These are phyloP conservation scores for Dichotomocladium elegans DNA, from an alignment of 371 early-diverging fungal genomes.

Conservation along the genomic window DNA sequence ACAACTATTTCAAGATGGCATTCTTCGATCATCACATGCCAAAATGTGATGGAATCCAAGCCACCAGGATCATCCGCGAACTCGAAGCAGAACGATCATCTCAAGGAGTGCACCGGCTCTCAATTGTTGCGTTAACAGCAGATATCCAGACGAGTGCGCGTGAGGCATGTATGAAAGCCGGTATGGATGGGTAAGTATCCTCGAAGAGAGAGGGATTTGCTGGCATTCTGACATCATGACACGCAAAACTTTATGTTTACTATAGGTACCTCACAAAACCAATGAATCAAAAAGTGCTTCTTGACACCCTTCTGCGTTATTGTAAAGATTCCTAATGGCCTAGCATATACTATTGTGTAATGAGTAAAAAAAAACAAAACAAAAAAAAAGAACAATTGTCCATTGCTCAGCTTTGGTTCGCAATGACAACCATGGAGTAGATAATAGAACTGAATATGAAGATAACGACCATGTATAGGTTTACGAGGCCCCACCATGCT, in stretches of 20 bases:
- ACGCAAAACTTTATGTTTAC: neutral
- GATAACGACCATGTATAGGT: slow-evolving; percentile 6
- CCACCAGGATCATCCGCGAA: slow-evolving; percentile 32
- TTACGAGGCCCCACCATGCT: slow-evolving; percentile 7
- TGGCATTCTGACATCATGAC: no score
- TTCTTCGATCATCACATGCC: slow-evolving; percentile 52
- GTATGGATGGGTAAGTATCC: slow-evolving; percentile 17
- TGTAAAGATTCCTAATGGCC: slow-evolving; percentile 1
- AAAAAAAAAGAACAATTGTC: neutral
- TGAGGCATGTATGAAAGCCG: slow-evolving; percentile 6
- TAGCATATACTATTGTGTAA: neutral
- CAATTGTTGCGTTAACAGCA: slow-evolving; percentile 12
- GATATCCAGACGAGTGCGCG: slow-evolving; percentile 12
- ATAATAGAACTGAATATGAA: slow-evolving; percentile 3
- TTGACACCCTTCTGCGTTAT: slow-evolving; percentile 23
- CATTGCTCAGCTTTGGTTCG: neutral
- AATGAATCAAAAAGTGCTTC: slow-evolving; percentile 34
- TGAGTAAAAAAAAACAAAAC: neutral
- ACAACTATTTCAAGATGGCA: slow-evolving; percentile 29
- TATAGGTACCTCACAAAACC: slow-evolving; percentile 35
- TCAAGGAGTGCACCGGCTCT: slow-evolving; percentile 7
- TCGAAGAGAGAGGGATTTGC: slow-evolving; percentile 51
- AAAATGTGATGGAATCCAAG: slow-evolving; percentile 47
- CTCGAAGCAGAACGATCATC: slow-evolving; percentile 20
- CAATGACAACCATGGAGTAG: neutral